Conservation (phyloP, 352 stramenopile genomes). For the Phytophthora pini region DNA sequence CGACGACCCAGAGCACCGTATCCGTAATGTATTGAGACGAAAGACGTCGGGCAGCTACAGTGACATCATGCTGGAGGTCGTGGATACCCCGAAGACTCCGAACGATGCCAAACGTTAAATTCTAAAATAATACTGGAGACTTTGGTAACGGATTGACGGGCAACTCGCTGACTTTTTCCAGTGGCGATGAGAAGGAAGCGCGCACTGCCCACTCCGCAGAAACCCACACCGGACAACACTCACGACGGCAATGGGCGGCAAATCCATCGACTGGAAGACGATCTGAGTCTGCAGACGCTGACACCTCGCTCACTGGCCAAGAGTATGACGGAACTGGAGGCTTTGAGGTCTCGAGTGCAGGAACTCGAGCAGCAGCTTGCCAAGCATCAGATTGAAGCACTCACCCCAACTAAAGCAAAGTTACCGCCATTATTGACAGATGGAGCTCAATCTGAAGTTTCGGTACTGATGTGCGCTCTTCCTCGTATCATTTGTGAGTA, state of each 20-base stretch:
- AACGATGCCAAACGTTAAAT: slow-evolving; percentile 37
- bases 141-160: slow-evolving; percentile 27
- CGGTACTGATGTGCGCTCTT: slow-evolving; percentile 3
- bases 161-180: slow-evolving; percentile 9
- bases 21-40: slow-evolving; percentile 69
- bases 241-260: slow-evolving; percentile 35
- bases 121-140: slow-evolving; percentile 40
- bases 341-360: slow-evolving; percentile 50
- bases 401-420: slow-evolving; percentile 45
- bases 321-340: slow-evolving; percentile 60
- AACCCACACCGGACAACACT: slow-evolving; percentile 5
- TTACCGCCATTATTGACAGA: slow-evolving; percentile 48
- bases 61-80: slow-evolving; percentile 70
- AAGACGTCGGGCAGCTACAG: slow-evolving; percentile 86
- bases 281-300: slow-evolving; percentile 51
- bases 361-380: slow-evolving; percentile 65
- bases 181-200: slow-evolving; percentile 27
- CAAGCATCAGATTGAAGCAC: slow-evolving; percentile 52
- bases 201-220: slow-evolving; percentile 25
- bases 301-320: slow-evolving; percentile 63
- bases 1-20: slow-evolving; percentile 70
- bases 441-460: not conserved
- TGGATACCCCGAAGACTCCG: slow-evolving; percentile 68
- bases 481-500: not conserved
- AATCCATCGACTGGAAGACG: slow-evolving; percentile 60